Conservation (phyloP, 768 basidiomycete species). For the Imleria badia region DNA sequence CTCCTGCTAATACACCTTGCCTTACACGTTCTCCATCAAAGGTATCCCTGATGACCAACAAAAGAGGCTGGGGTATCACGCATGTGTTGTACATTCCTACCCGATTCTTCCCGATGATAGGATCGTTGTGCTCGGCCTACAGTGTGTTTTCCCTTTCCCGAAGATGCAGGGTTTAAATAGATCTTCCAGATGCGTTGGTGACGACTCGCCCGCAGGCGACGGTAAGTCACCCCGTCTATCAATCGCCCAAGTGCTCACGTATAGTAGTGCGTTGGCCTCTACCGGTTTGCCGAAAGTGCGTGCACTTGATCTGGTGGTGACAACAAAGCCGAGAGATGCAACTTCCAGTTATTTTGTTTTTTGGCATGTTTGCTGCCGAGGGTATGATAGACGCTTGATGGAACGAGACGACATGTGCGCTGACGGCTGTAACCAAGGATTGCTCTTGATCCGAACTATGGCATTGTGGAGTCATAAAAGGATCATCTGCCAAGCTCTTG, state of each 20-base stretch:
- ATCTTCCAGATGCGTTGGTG: not conserved
- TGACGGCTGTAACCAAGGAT: not conserved
- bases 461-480: slow-evolving; percentile 5
- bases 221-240: not conserved
- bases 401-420: not conserved
- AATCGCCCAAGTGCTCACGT: not conserved
- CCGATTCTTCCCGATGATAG: slow-evolving; percentile 10
- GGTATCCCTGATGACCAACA: slow-evolving; percentile 3
- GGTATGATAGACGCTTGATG: not conserved
- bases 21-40: not conserved
- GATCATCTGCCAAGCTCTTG: not conserved
- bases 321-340: not conserved
- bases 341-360: slow-evolving; percentile 3
- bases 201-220: not conserved
- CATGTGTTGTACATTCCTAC: slow-evolving; percentile 9
- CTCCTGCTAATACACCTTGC: too few species aligned
- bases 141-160: not conserved
- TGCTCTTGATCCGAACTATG: slow-evolving; percentile 12
- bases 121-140: slow-evolving; percentile 2
- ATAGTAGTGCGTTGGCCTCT: slow-evolving; percentile 5
- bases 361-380: slow-evolving; percentile 7
- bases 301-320: not conserved
- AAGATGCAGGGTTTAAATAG: not conserved
- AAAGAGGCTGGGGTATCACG: slow-evolving; percentile 8
- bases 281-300: slow-evolving; percentile 9